Conservation (phyloP, 805 yeast species). For the Diddensiella transvaalensis region DNA sequence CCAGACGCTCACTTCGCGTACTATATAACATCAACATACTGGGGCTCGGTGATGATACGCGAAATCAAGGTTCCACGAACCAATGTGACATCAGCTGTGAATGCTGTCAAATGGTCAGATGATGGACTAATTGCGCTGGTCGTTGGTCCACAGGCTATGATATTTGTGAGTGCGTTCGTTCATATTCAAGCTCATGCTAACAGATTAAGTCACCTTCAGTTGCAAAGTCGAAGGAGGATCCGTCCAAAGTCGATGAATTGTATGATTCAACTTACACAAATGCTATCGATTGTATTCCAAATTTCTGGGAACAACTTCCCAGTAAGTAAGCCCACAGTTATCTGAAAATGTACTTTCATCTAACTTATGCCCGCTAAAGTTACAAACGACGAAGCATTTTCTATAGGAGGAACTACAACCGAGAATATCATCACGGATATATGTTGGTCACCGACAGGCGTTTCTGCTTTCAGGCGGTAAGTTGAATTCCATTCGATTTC, state of each 20-base stretch:
- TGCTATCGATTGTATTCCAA: conserved; percentile 10
- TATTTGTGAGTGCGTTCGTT: conserved; percentile 14
- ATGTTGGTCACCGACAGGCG: conserved; percentile 25
- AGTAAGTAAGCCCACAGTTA: not conserved
- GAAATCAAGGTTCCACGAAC: conserved; percentile 12
- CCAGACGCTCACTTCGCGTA: not conserved
- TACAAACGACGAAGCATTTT: conserved; percentile 13
- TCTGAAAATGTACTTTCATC: not conserved
- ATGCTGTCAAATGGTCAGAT: conserved; percentile 24
- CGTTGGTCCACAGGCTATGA: conserved; percentile 13
- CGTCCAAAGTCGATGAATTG: conserved; percentile 7
- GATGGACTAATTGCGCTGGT: conserved; percentile 23
- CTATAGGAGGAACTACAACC: conserved; percentile 14
- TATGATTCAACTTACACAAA: conserved; percentile 15
- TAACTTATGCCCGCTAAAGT: not conserved
- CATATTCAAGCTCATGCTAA: not conserved
- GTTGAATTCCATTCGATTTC: not conserved
- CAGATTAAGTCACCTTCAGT: conserved; percentile 8
- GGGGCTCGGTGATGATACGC: conserved; percentile 10
- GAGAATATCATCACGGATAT: conserved; percentile 18
- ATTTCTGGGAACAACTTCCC: conserved; percentile 2
- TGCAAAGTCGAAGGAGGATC: conserved; percentile 8
- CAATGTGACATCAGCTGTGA: conserved; percentile 9
- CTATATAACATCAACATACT: not conserved
- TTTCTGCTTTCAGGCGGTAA: conserved; percentile 4